These are phyloP conservation scores for Arachis stenosperma DNA, from an alignment of 306 rosid genomes.

Conservation along the genomic window DNA sequence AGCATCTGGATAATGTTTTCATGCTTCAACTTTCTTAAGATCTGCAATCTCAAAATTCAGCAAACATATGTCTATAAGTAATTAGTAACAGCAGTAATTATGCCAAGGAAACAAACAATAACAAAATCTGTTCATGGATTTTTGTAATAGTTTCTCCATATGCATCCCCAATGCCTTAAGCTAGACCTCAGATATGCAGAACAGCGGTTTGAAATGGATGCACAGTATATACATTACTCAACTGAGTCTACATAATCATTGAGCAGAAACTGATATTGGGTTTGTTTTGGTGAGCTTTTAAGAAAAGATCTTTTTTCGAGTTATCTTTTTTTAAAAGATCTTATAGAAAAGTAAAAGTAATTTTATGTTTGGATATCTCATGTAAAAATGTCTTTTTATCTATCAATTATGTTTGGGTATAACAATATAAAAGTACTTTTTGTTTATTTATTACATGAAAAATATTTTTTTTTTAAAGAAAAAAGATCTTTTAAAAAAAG, in stretches of 20 bases:
- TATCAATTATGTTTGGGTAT: too few relatives aligned
- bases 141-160: not conserved
- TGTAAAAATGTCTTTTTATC: too few relatives aligned
- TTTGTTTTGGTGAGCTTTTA: too few relatives aligned
- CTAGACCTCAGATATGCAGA: not conserved
- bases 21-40: slow-evolving; percentile 91
- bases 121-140: slow-evolving; percentile 2
- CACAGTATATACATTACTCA: not conserved
- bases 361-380: too few relatives aligned
- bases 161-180: not conserved
- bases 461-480: too few relatives aligned
- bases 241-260: not conserved
- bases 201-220: slow-evolving; percentile 17
- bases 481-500: too few relatives aligned
- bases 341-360: too few relatives aligned
- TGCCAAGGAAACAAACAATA: not conserved
- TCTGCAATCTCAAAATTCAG: slow-evolving; percentile 56
- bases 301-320: too few relatives aligned
- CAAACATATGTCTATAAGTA: slow-evolving; percentile 12
- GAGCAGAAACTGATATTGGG: not conserved
- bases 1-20: slow-evolving; percentile 95
- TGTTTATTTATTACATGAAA: too few relatives aligned
- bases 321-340: too few relatives aligned
- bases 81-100: not conserved
- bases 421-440: too few relatives aligned